Percentiles rank a stretch among this genome's conserved stretches.
These are phyloP conservation scores for Corchorus olitorius DNA, from an alignment of 345 rosid species.

Conservation along the genomic window DNA sequence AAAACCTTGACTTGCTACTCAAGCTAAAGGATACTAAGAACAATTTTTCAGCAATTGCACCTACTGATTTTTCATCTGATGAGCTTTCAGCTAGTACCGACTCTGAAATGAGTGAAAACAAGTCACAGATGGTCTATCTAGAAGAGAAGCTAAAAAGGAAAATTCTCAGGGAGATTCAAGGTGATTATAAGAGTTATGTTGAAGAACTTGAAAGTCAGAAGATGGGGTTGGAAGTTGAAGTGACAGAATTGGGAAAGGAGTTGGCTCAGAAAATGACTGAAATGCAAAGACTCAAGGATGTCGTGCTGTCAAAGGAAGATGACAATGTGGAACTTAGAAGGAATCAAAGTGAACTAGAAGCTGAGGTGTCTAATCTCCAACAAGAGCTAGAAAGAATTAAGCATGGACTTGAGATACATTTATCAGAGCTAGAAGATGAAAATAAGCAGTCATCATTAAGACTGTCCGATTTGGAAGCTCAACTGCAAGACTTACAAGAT, in stretches of 20 bases:
- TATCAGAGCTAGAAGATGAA: constrained; percentile 35
- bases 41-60: constrained; percentile 13
- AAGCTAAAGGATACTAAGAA: constrained; percentile 42
- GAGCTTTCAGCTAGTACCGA: constrained; percentile 15
- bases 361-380: constrained; percentile 33
- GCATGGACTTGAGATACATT: constrained; percentile 31
- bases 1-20: constrained; percentile 53
- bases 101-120: constrained; percentile 21
- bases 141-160: constrained; percentile 41
- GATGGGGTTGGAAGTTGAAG: constrained; percentile 37
- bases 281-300: constrained; percentile 38
- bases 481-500: constrained; percentile 33
- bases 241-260: constrained; percentile 31
- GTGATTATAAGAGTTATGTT: constrained; percentile 27
- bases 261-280: constrained; percentile 24
- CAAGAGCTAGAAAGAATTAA: constrained; percentile 38
- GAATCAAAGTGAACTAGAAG: constrained; percentile 32
- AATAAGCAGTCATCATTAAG: constrained; percentile 33
- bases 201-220: constrained; percentile 38
- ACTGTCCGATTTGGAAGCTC: constrained; percentile 38
- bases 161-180: constrained; percentile 32
- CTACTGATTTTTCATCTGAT: constrained; percentile 12
- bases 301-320: constrained; percentile 40
- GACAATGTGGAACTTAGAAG: constrained; percentile 35
- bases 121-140: constrained; percentile 21